Base-by-base conservation (phyloP, 768 basidiomycete species). In the Rhodotorula sphaerocarpa region DNA sequence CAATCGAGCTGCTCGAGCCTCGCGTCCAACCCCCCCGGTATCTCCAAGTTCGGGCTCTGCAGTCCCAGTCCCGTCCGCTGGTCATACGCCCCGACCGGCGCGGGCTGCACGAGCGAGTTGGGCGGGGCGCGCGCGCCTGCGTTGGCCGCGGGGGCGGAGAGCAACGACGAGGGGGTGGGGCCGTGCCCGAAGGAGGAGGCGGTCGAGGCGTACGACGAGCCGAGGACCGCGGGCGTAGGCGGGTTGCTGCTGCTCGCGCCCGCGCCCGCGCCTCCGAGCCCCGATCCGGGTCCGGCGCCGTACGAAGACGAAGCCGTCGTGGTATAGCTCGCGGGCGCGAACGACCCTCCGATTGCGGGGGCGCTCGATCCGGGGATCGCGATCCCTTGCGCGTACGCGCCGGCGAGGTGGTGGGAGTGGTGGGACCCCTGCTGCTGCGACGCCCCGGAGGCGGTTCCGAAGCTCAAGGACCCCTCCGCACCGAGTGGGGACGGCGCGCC, bases 201-300 rank as follows among this genome's bases (percentile, higher is more conserved):
- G 34, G 50, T 58, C 28, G 68, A 66, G 6, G 58, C 27, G 59
- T 57, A 70, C 21, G 61, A 61, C 1, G 68, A 11, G 12, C 43
- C 43, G 43, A 44, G 45, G 7, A 64, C 42, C 12, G 42, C 15
- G 11, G 16, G 15, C 30, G 20, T 23, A 20, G 14, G 31, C n/a
- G n/a, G n/a, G n/a, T n/a, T n/a, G n/a, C n/a, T n/a, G n/a, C n/a
- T n/a, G n/a, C n/a, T n/a, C n/a, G n/a, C n/a, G n/a, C n/a, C n/a
- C n/a, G n/a, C n/a, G n/a, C n/a, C n/a, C n/a, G n/a, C n/a, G n/a
- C n/a, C n/a, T n/a, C n/a, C n/a, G n/a, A n/a, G n/a, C n/a, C n/a
- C n/a, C n/a, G n/a, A n/a, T n/a, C n/a, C n/a, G n/a, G n/a, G n/a
- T 3, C 16, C 31, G 2, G 59, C 50, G 16, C 59, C 51, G 59